phyloP scores from a whole-genome alignment of 2,329 filamentous ascomycete genomes.

The Fusarium graminum region DNA sequence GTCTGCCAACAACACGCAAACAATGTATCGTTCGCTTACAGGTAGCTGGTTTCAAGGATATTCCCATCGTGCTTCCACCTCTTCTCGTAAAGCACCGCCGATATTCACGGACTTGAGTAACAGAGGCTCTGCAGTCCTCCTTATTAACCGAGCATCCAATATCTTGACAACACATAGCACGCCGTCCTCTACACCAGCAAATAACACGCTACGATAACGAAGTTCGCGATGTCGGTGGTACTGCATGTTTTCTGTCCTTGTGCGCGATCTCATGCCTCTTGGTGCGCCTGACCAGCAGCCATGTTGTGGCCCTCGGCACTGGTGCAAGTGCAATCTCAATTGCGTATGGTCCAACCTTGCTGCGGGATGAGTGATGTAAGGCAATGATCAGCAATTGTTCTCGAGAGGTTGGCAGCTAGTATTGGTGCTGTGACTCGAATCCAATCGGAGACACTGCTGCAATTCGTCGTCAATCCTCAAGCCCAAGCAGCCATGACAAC shows the following conservation, averaged over 20 bases:
- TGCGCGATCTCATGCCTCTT: constrained; percentile 30
- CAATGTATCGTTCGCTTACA: constrained; percentile 20
- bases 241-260: constrained; percentile 29
- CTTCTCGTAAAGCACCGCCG: neutral
- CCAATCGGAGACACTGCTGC: constrained; percentile 12
- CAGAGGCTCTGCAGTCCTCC: constrained; percentile 29
- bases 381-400: constrained; percentile 7
- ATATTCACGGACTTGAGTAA: constrained; percentile 19
- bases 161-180: constrained; percentile 23
- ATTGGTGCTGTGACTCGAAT: neutral
- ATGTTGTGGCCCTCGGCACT: constrained; percentile 26
- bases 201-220: constrained; percentile 12
- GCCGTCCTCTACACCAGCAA: constrained; percentile 10
- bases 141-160: constrained; percentile 12
- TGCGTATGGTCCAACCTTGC: constrained; percentile 16
- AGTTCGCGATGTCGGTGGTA: constrained; percentile 24
- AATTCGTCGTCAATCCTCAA: constrained; percentile 4
- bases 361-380: constrained; percentile 18
- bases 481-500: constrained; percentile 3
- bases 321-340: constrained; percentile 4
- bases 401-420: constrained; percentile 5
- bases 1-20: neutral
- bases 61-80: neutral
- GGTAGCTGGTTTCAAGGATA: neutral
- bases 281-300: constrained; percentile 12